These are phyloP conservation scores for Beauveria brongniartii DNA, from an alignment of 2,329 filamentous ascomycete genomes.

Conservation along the genomic window DNA sequence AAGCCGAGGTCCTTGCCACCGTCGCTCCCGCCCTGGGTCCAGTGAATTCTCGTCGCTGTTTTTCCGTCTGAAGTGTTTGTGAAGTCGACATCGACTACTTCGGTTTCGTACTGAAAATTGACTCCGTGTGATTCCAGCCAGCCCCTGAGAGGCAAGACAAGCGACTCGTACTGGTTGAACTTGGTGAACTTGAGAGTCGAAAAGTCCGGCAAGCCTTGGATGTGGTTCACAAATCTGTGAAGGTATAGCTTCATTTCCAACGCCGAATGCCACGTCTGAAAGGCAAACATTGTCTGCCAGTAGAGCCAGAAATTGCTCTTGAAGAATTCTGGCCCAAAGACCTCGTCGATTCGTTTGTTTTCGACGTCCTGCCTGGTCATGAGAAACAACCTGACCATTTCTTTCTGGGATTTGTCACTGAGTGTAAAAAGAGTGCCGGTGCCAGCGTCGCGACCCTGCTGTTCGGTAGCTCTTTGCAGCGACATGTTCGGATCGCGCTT, in stretches of 20 bases:
- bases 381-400: slow-evolving; percentile 15
- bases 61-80: background rate
- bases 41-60: background rate
- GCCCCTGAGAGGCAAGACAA: background rate
- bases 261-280: slow-evolving; percentile 26
- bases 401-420: slow-evolving; percentile 19
- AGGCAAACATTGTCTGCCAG: background rate
- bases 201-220: background rate
- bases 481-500: slow-evolving; percentile 14
- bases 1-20: background rate
- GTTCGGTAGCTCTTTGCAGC: slow-evolving; percentile 21
- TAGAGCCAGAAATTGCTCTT: background rate
- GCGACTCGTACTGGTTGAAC: background rate
- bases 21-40: background rate
- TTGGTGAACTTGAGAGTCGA: background rate
- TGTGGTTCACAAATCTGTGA: background rate
- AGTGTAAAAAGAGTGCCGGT: slow-evolving; percentile 13
- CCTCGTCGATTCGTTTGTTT: background rate
- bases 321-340: background rate
- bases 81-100: background rate
- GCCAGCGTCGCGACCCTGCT: slow-evolving; percentile 20
- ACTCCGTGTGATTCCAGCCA: background rate
- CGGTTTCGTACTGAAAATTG: background rate
- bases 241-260: slow-evolving; percentile 28
- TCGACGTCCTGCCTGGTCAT: background rate